A percentile compares a stretch with the other conserved stretches of the same genome.
These are phyloP conservation scores for Alternaria ventricosa DNA, from an alignment of 2,329 filamentous ascomycete genomes.

Conservation along the genomic window DNA sequence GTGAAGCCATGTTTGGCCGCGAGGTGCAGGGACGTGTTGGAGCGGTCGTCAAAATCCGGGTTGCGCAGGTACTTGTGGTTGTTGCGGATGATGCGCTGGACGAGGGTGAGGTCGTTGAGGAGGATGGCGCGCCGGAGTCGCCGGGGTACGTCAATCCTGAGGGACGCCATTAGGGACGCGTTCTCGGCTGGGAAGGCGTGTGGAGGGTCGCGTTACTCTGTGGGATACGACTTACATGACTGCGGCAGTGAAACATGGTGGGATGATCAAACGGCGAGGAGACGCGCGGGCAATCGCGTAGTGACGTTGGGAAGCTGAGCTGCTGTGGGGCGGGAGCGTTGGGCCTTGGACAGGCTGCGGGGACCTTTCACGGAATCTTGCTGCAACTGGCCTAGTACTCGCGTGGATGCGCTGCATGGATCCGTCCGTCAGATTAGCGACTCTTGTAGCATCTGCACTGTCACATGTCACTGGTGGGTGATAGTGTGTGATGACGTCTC, in stretches of 20 bases:
- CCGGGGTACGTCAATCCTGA: constrained; percentile 76
- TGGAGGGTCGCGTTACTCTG: background rate
- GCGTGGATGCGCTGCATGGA: constrained; percentile 24
- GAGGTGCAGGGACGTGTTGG: constrained; percentile 84
- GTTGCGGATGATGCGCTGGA: constrained; percentile 76
- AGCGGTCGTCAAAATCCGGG: constrained; percentile 75
- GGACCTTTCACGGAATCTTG: constrained; percentile 34
- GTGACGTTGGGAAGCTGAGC: constrained; percentile 12
- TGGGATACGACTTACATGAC: constrained; percentile 29
- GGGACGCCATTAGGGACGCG: background rate
- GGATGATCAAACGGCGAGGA: constrained; percentile 8
- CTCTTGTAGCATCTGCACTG: background rate
- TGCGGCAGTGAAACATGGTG: constrained; percentile 32
- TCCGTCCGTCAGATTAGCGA: constrained; percentile 8
- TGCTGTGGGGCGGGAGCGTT: constrained; percentile 16
- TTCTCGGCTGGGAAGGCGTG: background rate
- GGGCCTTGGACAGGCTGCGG: constrained; percentile 23
- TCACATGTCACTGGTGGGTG: constrained; percentile 12
- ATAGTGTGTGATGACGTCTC: constrained; percentile 1
- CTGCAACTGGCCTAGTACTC: constrained; percentile 28
- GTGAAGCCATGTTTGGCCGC: constrained; percentile 75
- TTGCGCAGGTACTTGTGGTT: constrained; percentile 77
- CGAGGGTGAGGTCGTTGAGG: constrained; percentile 74
- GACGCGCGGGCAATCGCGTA: background rate
- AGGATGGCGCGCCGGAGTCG: constrained; percentile 84